Conservation (phyloP, 2,329 filamentous ascomycete genomes). For the Paecilomyces niveus region DNA sequence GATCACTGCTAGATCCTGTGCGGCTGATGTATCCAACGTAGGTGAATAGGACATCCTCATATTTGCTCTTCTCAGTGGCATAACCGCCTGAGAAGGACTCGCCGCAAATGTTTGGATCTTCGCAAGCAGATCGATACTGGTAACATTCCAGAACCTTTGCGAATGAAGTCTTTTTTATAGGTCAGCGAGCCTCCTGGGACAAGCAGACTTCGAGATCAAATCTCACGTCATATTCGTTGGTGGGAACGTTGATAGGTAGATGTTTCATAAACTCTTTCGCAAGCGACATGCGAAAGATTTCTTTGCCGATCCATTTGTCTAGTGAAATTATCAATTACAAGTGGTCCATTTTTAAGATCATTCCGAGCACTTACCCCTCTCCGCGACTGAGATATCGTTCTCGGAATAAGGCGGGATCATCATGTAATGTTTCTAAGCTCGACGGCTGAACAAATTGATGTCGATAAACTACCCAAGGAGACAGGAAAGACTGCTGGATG, state of each 20-base stretch:
- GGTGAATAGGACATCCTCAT: background rate
- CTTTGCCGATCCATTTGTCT: background rate
- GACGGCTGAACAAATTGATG: too few relatives aligned
- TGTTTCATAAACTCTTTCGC: background rate
- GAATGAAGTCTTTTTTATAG: background rate
- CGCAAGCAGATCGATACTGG: background rate
- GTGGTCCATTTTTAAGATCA: background rate
- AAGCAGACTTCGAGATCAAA: background rate
- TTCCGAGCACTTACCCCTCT: background rate
- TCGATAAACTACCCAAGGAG: too few relatives aligned
- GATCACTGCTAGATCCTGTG: background rate
- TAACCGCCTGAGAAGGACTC: background rate
- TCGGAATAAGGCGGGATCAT: background rate
- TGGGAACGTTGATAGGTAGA: background rate
- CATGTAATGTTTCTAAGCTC: background rate
- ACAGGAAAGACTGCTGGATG: too few relatives aligned
- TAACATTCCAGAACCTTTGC: background rate
- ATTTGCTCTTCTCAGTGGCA: background rate
- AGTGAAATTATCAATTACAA: background rate
- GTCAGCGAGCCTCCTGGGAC: background rate
- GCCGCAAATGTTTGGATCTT: background rate
- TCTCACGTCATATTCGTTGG: background rate
- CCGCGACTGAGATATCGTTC: background rate
- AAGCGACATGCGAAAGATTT: background rate
- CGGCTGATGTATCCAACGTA: background rate